Percentiles rank a stretch among this genome's conserved stretches.
Conservation (phyloP, 2,329 filamentous ascomycete genomes). For the Lasiodiplodia sp. region DNA sequence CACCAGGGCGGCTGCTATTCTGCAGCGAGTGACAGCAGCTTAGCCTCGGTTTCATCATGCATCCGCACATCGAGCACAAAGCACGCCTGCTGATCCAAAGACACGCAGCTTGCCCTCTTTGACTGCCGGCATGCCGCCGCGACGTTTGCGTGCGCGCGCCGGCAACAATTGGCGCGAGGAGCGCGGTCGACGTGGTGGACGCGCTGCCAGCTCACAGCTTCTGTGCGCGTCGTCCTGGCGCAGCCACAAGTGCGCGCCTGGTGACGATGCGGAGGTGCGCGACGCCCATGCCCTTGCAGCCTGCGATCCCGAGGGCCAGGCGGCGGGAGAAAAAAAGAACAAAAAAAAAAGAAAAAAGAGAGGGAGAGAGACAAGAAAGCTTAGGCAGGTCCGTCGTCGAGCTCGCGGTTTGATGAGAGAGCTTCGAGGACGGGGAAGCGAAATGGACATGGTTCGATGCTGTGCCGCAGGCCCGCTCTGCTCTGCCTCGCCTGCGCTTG, state of each 20-base stretch:
- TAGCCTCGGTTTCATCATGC: slow-evolving; percentile 21
- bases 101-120: slow-evolving; percentile 19
- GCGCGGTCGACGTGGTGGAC: slow-evolving; percentile 1
- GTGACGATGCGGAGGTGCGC: slow-evolving; percentile 27
- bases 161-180: slow-evolving; percentile 23
- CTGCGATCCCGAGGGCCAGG: slow-evolving; percentile 36
- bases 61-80: slow-evolving; percentile 12
- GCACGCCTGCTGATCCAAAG: slow-evolving; percentile 24
- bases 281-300: slow-evolving; percentile 20
- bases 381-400: neutral
- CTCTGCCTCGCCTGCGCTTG: slow-evolving; percentile 4
- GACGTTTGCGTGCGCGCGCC: slow-evolving; percentile 17
- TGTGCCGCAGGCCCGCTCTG: slow-evolving; percentile 25
- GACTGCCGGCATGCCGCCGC: slow-evolving; percentile 27
- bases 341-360: neutral
- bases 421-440: slow-evolving; percentile 21
- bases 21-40: slow-evolving; percentile 12
- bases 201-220: slow-evolving; percentile 26
- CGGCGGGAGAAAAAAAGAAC: slow-evolving; percentile 34
- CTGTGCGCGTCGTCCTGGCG: slow-evolving; percentile 3
- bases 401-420: slow-evolving; percentile 13
- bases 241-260: slow-evolving; percentile 17
- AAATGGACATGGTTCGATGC: slow-evolving; percentile 21
- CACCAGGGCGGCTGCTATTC: slow-evolving; percentile 16
- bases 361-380: neutral